Conservation (phyloP, 768 basidiomycete species). For the Naganishia vishniacii region DNA sequence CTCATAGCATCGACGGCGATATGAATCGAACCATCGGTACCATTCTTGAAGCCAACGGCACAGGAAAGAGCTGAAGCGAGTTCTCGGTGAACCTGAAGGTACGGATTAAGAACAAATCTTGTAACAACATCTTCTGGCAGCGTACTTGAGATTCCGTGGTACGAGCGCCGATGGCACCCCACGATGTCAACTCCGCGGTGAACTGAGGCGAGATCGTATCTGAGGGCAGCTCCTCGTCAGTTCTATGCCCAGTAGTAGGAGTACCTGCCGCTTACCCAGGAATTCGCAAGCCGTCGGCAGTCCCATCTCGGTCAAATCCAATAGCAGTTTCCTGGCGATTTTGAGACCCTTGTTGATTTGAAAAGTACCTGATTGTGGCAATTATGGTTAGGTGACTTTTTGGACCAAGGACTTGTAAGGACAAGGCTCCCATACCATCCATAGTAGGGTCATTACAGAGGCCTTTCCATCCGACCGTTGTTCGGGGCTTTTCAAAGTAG, state of each 20-base stretch:
- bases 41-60: conserved; percentile 96
- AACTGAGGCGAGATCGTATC: conserved; percentile 75
- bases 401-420: too few species aligned
- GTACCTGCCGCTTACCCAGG: conserved; percentile 54
- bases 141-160: conserved; percentile 71
- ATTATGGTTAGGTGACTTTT: too few species aligned
- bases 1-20: conserved; percentile 98
- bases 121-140: too few species aligned
- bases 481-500: conserved; percentile 95
- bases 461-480: conserved; percentile 94
- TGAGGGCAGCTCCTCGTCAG: background rate
- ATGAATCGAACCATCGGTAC: conserved; percentile 80
- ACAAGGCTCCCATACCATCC: too few species aligned
- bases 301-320: conserved; percentile 81
- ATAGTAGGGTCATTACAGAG: conserved; percentile 49
- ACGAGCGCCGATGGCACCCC: conserved; percentile 96
- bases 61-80: conserved; percentile 93
- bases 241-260: too few species aligned
- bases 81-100: conserved; percentile 80
- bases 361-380: conserved; percentile 62
- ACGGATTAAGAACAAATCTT: background rate
- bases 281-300: conserved; percentile 92
- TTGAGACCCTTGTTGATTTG: conserved; percentile 94
- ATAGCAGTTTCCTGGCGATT: conserved; percentile 77
- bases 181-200: conserved; percentile 84